Evolutionary conservation across 2,329 filamentous ascomycete species (phyloP), one percentile per base, ranked within the genome.

Genomic region (Cladorrhinum sp.): DNA sequence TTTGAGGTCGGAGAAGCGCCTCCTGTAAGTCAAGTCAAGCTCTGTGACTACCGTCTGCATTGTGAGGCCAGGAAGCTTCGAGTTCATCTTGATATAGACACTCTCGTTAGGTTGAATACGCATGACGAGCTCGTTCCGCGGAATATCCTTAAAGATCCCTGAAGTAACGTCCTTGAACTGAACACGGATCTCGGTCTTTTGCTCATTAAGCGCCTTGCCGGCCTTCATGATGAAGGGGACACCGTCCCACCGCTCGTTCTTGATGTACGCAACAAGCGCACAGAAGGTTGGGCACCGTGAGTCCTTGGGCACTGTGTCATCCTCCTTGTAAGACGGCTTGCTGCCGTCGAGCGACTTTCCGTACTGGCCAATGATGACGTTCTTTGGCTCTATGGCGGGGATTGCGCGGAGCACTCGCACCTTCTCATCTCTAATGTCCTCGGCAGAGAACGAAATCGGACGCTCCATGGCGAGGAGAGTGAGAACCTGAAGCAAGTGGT

Each of bases 11-110:
- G 95, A 98, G 87, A 99, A 99, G 69, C 96, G 90, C 77, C 95
- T 89, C 74, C 96, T 88, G 83, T 99, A 99, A 66, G 96, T 99
- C 68, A 99, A 86, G 74, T 99, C 95, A 62, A 99, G 90, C 81
- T 99, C 95, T 62, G 95, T 99, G 69, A 97, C 91, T 41, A 98
- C 95, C 12, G 95, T 99, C 83, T 99, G 95, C 93, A 98, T 99
- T 82, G 92, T 98, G 71, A 99, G 83, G 71, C 95, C 95, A 20
- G 95, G 96, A 62, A 99, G 84, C 84, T 99, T 99, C 27, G 93
- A 98, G 88, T 99, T 99, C 95, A 99, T 99, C 87, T 99, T 99
- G 78, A 98, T 96, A 81, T 99, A 99, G 68, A 99, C 93, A 74
- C 91, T 96, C 84, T 99, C 95, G 81, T 99, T 99, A 70, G 95